Percentiles rank a stretch among this genome's conserved stretches.
phyloP scores from a whole-genome alignment of 495 filamentous ascomycete genomes.

The Xylaria longipes region DNA sequence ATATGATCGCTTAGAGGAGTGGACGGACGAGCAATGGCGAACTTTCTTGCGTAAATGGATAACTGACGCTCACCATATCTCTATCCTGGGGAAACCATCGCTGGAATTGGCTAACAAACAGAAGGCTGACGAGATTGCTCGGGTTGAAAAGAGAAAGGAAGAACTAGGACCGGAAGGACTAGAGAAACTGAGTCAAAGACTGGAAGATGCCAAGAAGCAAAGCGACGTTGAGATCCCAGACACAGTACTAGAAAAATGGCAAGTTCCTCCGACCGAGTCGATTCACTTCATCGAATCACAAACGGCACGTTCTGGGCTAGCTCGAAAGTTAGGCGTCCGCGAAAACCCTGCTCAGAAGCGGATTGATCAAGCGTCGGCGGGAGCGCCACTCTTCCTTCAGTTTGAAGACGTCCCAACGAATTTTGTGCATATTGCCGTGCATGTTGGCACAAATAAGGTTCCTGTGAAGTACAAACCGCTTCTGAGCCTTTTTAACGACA shows the following conservation, averaged over 20 bases:
- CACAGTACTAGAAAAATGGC: slow-evolving; percentile 76
- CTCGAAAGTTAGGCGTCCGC: slow-evolving; percentile 68
- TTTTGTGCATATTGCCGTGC: slow-evolving; percentile 82
- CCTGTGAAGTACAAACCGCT: slow-evolving; percentile 80
- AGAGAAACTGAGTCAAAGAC: slow-evolving; percentile 71
- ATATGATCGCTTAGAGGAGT: slow-evolving; percentile 77
- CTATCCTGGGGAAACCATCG: slow-evolving; percentile 86
- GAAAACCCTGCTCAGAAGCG: slow-evolving; percentile 76
- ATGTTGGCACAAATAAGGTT: slow-evolving; percentile 76
- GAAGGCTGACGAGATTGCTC: slow-evolving; percentile 71
- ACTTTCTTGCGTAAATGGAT: slow-evolving; percentile 83
- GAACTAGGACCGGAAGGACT: slow-evolving; percentile 62
- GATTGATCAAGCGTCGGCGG: slow-evolving; percentile 71
- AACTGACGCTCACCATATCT: slow-evolving; percentile 82
- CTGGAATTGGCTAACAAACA: slow-evolving; percentile 70
- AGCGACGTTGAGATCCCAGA: slow-evolving; percentile 83
- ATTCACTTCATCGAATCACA: slow-evolving; percentile 92
- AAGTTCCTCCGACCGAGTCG: slow-evolving; percentile 81
- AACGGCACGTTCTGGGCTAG: slow-evolving; percentile 84
- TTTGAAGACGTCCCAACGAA: slow-evolving; percentile 91
- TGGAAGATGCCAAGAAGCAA: slow-evolving; percentile 78
- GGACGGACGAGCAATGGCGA: slow-evolving; percentile 85
- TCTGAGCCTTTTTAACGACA: slow-evolving; percentile 81
- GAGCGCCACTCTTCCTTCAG: slow-evolving; percentile 85
- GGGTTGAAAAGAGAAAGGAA: slow-evolving; percentile 60